These are phyloP conservation scores for Scenedesmus sp. DNA, from an alignment of 163 green algal species.

Conservation along the genomic window DNA sequence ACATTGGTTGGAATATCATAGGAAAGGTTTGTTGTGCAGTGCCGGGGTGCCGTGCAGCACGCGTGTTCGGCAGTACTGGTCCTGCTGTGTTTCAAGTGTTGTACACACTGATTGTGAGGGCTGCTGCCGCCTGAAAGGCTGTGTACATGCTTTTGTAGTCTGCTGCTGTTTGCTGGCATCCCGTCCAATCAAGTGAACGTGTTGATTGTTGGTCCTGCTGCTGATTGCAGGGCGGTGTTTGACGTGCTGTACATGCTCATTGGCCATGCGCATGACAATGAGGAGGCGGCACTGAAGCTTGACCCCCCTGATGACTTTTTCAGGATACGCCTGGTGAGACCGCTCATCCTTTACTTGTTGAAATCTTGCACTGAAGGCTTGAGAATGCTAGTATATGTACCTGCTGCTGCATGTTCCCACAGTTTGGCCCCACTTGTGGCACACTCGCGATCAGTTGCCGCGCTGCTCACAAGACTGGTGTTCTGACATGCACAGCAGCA, in stretches of 20 bases:
- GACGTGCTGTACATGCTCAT: slow-evolving; percentile 92
- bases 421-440: background rate
- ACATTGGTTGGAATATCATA: too few relatives aligned
- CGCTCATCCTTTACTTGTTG: background rate
- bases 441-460: too few relatives aligned
- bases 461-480: background rate
- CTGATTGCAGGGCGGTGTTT: slow-evolving; percentile 78
- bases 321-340: slow-evolving; percentile 64
- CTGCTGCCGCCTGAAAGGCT: background rate
- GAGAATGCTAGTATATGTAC: background rate
- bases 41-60: too few relatives aligned
- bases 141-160: background rate
- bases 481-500: background rate
- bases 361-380: too few relatives aligned
- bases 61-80: too few relatives aligned
- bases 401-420: background rate
- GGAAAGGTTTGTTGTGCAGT: too few relatives aligned
- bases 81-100: background rate
- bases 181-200: too few relatives aligned
- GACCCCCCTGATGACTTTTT: slow-evolving; percentile 85
- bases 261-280: slow-evolving; percentile 79
- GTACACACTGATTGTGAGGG: background rate
- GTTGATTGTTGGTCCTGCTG: background rate
- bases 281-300: slow-evolving; percentile 50
- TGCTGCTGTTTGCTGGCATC: background rate